These are phyloP conservation scores for Dipteronia sinensis DNA, from an alignment of 345 rosid genomes.

Conservation along the genomic window DNA sequence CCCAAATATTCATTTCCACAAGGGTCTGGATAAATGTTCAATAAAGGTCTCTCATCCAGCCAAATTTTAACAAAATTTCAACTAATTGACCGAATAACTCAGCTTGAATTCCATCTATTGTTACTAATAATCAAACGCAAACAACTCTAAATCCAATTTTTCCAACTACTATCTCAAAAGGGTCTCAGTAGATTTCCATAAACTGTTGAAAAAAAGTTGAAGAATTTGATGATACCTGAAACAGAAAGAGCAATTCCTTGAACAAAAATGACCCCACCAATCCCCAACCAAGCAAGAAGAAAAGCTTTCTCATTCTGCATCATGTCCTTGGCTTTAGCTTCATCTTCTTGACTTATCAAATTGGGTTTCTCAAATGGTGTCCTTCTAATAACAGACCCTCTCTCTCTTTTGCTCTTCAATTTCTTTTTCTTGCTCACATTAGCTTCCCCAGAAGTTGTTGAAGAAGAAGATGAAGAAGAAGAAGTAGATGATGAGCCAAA, in stretches of 20 bases:
- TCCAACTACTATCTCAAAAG: background rate
- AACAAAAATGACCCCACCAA: conserved; percentile 68
- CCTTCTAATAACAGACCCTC: conserved; percentile 56
- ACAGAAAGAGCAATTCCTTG: conserved; percentile 76
- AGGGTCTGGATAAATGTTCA: background rate
- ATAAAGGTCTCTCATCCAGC: background rate
- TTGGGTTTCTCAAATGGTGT: conserved; percentile 69
- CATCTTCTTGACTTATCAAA: conserved; percentile 51
- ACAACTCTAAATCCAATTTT: background rate
- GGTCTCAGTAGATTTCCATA: background rate
- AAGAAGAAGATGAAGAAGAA: conserved; percentile 12
- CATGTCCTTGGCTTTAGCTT: conserved; percentile 58
- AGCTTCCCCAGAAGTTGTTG: conserved; percentile 31
- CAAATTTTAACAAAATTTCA: background rate
- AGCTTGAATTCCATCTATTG: background rate
- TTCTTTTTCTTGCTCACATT: conserved; percentile 39
- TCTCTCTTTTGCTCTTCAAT: conserved; percentile 49
- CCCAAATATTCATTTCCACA: background rate
- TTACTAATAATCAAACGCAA: background rate
- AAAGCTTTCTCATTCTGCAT: conserved; percentile 79
- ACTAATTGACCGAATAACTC: background rate
- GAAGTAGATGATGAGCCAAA: conserved; percentile 50
- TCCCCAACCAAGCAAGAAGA: conserved; percentile 83
- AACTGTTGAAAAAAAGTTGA: background rate
- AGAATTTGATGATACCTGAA: conserved; percentile 50